Base-by-base conservation (phyloP, 257 asterid genomes). In the Solanum chmielewskii region DNA sequence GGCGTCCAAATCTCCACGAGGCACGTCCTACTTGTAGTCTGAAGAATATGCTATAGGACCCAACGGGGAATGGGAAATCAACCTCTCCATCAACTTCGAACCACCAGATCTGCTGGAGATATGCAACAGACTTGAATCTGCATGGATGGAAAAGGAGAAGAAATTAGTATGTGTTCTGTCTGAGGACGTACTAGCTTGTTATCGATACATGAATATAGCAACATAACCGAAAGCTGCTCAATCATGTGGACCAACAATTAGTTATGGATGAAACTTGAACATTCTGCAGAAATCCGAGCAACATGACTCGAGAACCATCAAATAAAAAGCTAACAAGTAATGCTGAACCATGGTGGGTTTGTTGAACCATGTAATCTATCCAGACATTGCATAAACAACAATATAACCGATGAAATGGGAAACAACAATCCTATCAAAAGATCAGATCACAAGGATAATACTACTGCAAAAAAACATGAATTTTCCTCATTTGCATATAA, bases 41-140 rank as follows among this genome's bases (percentile, higher is more conserved):
- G 93, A 95, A 97, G 56, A 92, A 92, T 56, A 97, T 90, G 89
- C 98, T 95, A 85, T 97, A 97, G 6, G 95, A 87, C 14, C 98
- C 99, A 1, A 94, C 88, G 2, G 98, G 95, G 29, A 97, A 94
- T 1, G 98, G 99, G 90, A 97, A 97, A 45, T 94, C 98, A 0
- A 97, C 90, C 86, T 95, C 98, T 27, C 99, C 99, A 29, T 93
- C 94, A 5, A 91, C 95, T 92, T 97, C 98, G 33, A 97, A 91
- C 99, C 98, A 97, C 99, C 99, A 97, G 86, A 91, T 97, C 89
- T 97, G 99, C 87, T 95, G 98, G 89, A 97, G 98, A 88, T 95
- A 97, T 16, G 98, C 96, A 39, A 97, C 92, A 8, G 97, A 90
- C 6, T 87, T 31, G 87, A 97, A 97, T 88, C 99, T 95, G 86